phyloP scores from a whole-genome alignment of 768 basidiomycete species.

The Hysterangium stoloniferum region DNA sequence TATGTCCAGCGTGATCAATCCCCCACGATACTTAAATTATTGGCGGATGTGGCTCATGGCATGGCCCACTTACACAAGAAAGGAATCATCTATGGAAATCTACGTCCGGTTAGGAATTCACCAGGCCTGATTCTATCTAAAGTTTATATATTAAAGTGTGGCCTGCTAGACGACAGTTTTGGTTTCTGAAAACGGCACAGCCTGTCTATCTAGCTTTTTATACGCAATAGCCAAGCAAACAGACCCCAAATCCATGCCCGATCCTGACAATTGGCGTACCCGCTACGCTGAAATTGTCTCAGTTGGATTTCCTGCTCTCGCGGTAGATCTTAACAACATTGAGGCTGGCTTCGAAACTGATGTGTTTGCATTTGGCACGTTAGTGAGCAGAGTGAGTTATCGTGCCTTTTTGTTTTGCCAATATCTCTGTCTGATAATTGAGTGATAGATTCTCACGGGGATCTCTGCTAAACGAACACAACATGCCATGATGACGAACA shows the following conservation, averaged over 20 bases:
- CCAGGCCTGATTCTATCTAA: background rate
- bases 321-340: background rate
- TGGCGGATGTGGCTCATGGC: constrained; percentile 18
- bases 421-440: background rate
- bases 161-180: background rate
- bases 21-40: constrained; percentile 40
- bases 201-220: constrained; percentile 10
- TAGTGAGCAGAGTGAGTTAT: background rate
- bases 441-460: constrained; percentile 2
- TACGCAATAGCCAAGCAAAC: background rate
- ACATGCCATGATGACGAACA: background rate
- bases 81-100: background rate
- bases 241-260: constrained; percentile 6
- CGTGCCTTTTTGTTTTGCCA: background rate
- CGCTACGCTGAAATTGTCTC: background rate
- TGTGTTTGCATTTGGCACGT: constrained; percentile 6
- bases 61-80: background rate
- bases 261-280: constrained; percentile 2
- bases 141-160: background rate
- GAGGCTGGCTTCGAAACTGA: background rate
- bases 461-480: background rate
- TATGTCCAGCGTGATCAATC: constrained; percentile 37
- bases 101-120: background rate
- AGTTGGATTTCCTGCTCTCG: background rate
- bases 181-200: background rate